phyloP scores from a whole-genome alignment of 2,329 filamentous ascomycete species.

The Colletotrichum sp. region DNA sequence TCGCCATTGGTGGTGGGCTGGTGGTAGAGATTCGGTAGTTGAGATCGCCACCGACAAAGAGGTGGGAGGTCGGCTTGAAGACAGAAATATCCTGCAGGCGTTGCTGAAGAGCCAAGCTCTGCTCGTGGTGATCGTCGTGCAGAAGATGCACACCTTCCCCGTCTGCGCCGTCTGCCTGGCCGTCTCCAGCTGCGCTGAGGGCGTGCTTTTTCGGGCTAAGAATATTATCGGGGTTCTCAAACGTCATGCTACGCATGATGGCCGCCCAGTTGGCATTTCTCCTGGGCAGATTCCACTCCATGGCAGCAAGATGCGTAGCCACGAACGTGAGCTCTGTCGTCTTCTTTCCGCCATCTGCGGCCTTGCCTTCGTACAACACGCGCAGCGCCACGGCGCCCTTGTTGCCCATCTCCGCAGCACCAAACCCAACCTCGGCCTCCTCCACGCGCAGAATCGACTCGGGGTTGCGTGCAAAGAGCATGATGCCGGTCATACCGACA shows the following conservation, averaged over 20 bases:
- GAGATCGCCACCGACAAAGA: constrained; percentile 90
- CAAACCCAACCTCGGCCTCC: constrained; percentile 84
- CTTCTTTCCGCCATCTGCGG: constrained; percentile 28
- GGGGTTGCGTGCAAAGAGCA: constrained; percentile 78
- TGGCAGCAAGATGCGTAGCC: constrained; percentile 85
- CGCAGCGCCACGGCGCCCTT: constrained; percentile 90
- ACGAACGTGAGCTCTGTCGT: constrained; percentile 81
- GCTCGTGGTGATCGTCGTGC: constrained; percentile 36
- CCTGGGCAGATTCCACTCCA: constrained; percentile 77
- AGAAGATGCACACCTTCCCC: constrained; percentile 34
- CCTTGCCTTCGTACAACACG: constrained; percentile 58
- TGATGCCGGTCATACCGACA: constrained; percentile 86
- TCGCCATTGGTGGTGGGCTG: constrained; percentile 64
- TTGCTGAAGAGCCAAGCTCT: constrained; percentile 42
- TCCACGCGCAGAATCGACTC: constrained; percentile 69
- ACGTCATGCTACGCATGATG: constrained; percentile 81
- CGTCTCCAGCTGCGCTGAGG: background rate
- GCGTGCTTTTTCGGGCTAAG: constrained; percentile 24
- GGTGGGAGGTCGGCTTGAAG: constrained; percentile 75
- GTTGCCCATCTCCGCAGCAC: constrained; percentile 88
- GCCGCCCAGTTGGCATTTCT: constrained; percentile 89
- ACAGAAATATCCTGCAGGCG: constrained; percentile 66
- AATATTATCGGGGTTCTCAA: constrained; percentile 59
- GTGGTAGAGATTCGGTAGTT: constrained; percentile 87
- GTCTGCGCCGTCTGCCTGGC: constrained; percentile 28